Evolutionary conservation across 192 early-diverging fungal species (phyloP).

Genomic region (Podila epicladia): DNA sequence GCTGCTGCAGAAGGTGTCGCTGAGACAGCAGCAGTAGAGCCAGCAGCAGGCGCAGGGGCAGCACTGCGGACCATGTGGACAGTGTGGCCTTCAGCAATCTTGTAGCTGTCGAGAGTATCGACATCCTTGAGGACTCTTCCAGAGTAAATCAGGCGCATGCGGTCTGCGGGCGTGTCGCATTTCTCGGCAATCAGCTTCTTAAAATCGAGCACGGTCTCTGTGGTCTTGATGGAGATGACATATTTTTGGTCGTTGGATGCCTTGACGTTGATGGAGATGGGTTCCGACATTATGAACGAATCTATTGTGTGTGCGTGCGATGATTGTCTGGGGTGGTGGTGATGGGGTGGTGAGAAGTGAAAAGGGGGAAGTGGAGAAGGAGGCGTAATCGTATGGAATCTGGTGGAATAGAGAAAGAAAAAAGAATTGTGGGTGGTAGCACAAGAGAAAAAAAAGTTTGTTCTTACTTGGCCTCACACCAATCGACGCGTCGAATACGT

Average conservation of each 20-base stretch:
- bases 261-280: conserved; percentile 80
- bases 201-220: conserved; percentile 74
- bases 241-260: conserved; percentile 78
- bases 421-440: no score
- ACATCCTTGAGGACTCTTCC: conserved; percentile 94
- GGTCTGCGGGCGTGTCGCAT: conserved; percentile 69
- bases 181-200: conserved; percentile 79
- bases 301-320: conserved; percentile 7
- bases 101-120: conserved; percentile 80
- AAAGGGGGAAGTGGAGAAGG: neutral
- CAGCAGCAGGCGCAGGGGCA: conserved; percentile 48
- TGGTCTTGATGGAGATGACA: conserved; percentile 65
- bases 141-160: conserved; percentile 92
- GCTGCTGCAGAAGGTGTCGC: conserved; percentile 51
- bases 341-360: neutral
- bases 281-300: conserved; percentile 57
- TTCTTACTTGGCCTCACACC: no score
- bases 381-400: no score
- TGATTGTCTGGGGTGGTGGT: neutral
- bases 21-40: conserved; percentile 36
- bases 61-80: conserved; percentile 90
- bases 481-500: no score
- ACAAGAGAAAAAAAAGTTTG: no score
- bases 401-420: no score
- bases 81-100: conserved; percentile 87